Evolutionary conservation across 345 rosid genomes (phyloP), one percentile per base, ranked within the genome.

Genomic region (Sonneratia caseolaris): DNA sequence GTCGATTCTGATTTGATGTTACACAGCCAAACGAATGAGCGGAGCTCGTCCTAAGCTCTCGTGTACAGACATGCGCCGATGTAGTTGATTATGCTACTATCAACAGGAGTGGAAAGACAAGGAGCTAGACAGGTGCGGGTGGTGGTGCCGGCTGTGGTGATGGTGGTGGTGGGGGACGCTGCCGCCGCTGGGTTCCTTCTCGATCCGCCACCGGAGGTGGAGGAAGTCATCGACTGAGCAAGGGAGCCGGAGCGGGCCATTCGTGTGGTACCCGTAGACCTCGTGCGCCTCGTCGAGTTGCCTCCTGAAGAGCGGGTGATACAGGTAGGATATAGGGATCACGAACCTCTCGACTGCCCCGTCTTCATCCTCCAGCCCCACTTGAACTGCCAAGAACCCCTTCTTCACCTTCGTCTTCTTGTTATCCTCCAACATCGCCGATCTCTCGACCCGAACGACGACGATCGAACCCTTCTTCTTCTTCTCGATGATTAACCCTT

Each of bases 331-430:
- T 40, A 84, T 82, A 0, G 84, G 87, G 72, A 84, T 84, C 36
- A 80, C 78, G 59, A 84, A 78, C 27, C 81, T 71, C 36, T 70
- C 74, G 24, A 69, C 68, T 0, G 66, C 68, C 9, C 64, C 51
- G 15, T 47, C 75, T 19, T 82, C 85, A 38, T 80, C 85, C 56
- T 78, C 85, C 32, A 76, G 42, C 4, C 87, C 87, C 1, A 84
- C 87, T 61, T 80, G 77, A 38, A 84, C 84, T 0, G 81, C 85
- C 7, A 84, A 70, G 80, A 83, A 84, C 8, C 87, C 87, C 71
- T 84, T 84, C 87, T 84, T 84, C 76, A 80, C 81, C 78, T 82
- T 84, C 77, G 69, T 72, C 75, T 76, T 84, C 81, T 75, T 82
- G 65, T 27, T 21, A 3, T 73, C 76, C 16, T 71, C 71, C 47